These are phyloP conservation scores for Ceratocystis eucalypticola DNA, from an alignment of 2,329 filamentous ascomycete genomes.

Conservation along the genomic window DNA sequence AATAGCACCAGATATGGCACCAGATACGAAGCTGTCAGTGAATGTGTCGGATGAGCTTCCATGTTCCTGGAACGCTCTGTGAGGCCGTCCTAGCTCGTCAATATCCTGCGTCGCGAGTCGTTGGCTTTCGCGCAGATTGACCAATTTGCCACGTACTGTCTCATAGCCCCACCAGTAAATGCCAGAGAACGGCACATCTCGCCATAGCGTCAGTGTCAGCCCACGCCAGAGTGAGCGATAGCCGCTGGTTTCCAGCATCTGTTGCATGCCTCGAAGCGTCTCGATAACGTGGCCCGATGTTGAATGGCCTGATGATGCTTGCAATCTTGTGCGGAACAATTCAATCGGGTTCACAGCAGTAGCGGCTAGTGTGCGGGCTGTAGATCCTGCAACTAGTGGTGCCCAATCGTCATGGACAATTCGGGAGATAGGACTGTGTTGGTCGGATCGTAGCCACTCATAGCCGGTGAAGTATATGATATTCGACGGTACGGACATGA, in stretches of 20 bases:
- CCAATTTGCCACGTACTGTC: constrained; percentile 57
- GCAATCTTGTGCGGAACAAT: constrained; percentile 83
- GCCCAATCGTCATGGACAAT: constrained; percentile 55
- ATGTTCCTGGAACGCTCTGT: constrained; percentile 45
- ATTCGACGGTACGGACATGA: constrained; percentile 89
- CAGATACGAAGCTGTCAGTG: constrained; percentile 76
- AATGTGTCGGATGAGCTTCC: constrained; percentile 68
- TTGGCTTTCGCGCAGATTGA: constrained; percentile 36
- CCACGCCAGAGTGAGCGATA: constrained; percentile 82
- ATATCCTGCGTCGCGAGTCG: constrained; percentile 10
- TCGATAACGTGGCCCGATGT: constrained; percentile 60
- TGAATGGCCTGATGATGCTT: constrained; percentile 52
- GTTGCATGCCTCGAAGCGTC: constrained; percentile 59
- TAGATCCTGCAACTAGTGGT: constrained; percentile 65
- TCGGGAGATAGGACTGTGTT: constrained; percentile 55
- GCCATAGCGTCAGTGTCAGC: constrained; percentile 80
- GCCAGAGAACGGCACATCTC: constrained; percentile 92
- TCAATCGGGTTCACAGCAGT: constrained; percentile 80
- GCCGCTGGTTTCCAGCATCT: constrained; percentile 67
- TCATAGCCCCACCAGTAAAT: constrained; percentile 99
- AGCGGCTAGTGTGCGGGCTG: constrained; percentile 68
- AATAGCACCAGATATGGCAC: constrained; percentile 67
- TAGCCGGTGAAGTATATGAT: constrained; percentile 99
- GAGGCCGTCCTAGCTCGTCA: constrained; percentile 19
- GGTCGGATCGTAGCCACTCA: constrained; percentile 74